Conservation (phyloP, 1,284 basidiomycete species). For the Ceraceosorus bombacis region DNA sequence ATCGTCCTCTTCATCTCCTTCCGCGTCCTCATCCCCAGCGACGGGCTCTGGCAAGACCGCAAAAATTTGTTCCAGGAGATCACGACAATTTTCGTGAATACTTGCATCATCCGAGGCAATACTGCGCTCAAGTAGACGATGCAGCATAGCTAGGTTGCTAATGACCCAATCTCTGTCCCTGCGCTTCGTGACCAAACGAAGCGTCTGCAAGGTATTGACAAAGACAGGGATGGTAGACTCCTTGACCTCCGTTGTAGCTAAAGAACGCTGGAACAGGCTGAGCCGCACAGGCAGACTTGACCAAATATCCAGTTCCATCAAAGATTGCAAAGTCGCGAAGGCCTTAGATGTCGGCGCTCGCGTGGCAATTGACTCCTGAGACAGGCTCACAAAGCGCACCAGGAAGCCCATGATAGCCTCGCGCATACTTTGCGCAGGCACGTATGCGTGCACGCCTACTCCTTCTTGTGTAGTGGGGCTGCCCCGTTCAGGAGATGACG, state of each 20-base stretch:
- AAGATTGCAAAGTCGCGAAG: slow-evolving; percentile 68
- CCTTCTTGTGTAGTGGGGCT: no score
- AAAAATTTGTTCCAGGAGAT: slow-evolving; percentile 75
- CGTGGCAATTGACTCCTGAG: slow-evolving; percentile 62
- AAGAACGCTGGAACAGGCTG: slow-evolving; percentile 52
- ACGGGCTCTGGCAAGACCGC: slow-evolving; percentile 61
- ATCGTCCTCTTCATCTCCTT: slow-evolving; percentile 25
- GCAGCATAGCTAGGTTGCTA: slow-evolving; percentile 69
- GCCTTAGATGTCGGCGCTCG: slow-evolving; percentile 67
- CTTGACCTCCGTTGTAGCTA: slow-evolving; percentile 57
- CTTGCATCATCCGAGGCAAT: slow-evolving; percentile 26
- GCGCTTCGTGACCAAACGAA: slow-evolving; percentile 76
- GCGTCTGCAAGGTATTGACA: slow-evolving; percentile 76
- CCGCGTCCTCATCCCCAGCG: slow-evolving; percentile 26
- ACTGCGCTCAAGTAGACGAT: slow-evolving; percentile 63
- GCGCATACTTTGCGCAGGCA: slow-evolving; percentile 37
- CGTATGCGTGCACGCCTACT: slow-evolving; percentile 21
- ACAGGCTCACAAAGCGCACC: slow-evolving; percentile 71
- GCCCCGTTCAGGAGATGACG: slow-evolving; percentile 29
- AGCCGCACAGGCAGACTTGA: slow-evolving; percentile 88
- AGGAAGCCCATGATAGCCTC: slow-evolving; percentile 78
- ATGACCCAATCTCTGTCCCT: slow-evolving; percentile 78
- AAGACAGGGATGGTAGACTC: slow-evolving; percentile 61
- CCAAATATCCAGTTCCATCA: slow-evolving; percentile 77
- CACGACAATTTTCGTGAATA: slow-evolving; percentile 35